phyloP scores from a whole-genome alignment of 2,329 filamentous ascomycete genomes.

The Colletotrichum chlorophyti region DNA sequence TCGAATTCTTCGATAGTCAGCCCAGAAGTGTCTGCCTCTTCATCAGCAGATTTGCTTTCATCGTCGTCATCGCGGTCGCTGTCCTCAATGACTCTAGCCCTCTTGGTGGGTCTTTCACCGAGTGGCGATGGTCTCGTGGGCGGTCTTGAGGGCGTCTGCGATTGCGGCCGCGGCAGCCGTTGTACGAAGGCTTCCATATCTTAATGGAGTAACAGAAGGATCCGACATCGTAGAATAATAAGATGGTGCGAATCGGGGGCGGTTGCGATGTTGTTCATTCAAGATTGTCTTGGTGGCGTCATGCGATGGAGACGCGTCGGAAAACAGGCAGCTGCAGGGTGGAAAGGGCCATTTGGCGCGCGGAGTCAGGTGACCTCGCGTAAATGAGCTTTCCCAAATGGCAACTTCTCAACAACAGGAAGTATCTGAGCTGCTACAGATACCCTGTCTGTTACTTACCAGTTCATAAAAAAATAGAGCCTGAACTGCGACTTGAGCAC shows the following conservation, averaged over 20 bases:
- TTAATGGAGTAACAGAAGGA: background rate
- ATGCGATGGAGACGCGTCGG: conserved; percentile 12
- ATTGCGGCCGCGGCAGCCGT: conserved; percentile 32
- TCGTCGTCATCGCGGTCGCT: conserved; percentile 29
- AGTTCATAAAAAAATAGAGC: too few relatives aligned
- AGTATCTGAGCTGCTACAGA: too few relatives aligned
- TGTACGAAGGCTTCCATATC: conserved; percentile 48
- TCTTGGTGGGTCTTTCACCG: conserved; percentile 42
- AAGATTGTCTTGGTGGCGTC: conserved; percentile 18
- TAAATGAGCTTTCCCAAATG: conserved; percentile 23
- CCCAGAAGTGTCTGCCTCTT: conserved; percentile 41
- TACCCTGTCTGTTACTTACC: too few relatives aligned
- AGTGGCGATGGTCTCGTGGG: conserved; percentile 19
- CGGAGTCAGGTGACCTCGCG: conserved; percentile 48
- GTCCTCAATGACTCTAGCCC: conserved; percentile 34
- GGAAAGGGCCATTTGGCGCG: conserved; percentile 31
- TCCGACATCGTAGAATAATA: conserved; percentile 7
- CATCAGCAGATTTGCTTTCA: conserved; percentile 16
- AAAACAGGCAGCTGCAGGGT: conserved; percentile 13
- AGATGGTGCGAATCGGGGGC: background rate
- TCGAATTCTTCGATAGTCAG: conserved; percentile 30
- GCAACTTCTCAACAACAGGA: conserved; percentile 1
- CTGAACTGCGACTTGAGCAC: too few relatives aligned
- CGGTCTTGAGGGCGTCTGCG: conserved; percentile 13
- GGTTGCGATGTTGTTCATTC: background rate